A percentile compares a stretch with the other conserved stretches of the same genome.
These are phyloP conservation scores for Ophiostoma sp. DNA, from an alignment of 2,329 filamentous ascomycete species.

Conservation along the genomic window DNA sequence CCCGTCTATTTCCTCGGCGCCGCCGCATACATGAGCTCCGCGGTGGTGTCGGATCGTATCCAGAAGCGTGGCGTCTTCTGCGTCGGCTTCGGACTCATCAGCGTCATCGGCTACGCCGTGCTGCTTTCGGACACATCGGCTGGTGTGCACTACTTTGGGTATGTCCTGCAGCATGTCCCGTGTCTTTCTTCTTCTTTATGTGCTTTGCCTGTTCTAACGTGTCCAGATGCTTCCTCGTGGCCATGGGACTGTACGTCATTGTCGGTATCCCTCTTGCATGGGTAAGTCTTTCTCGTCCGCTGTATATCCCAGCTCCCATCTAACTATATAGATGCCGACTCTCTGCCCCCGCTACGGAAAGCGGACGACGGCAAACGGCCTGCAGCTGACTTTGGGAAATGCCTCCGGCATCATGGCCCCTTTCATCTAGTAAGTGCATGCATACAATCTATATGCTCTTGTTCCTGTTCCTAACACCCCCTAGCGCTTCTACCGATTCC, in stretches of 20 bases:
- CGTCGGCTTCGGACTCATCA: conserved; percentile 4
- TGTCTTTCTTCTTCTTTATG: background rate
- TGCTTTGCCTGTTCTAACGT: background rate
- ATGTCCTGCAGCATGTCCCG: background rate
- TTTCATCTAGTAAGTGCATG: background rate
- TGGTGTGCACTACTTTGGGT: conserved; percentile 15
- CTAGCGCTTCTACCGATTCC: background rate
- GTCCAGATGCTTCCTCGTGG: conserved; percentile 5
- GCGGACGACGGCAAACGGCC: conserved; percentile 7
- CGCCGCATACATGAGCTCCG: conserved; percentile 29
- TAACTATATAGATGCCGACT: background rate
- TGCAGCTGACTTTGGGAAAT: conserved; percentile 9
- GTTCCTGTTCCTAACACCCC: no score
- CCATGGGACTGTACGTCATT: conserved; percentile 6
- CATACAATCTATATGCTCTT: no score
- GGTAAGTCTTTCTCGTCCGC: background rate
- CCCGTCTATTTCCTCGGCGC: conserved; percentile 33
- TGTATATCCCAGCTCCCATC: background rate
- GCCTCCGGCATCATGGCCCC: conserved; percentile 10
- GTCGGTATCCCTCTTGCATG: conserved; percentile 8
- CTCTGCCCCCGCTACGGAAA: conserved; percentile 10
- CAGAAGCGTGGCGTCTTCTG: conserved; percentile 25
- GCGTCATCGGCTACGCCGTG: conserved; percentile 21
- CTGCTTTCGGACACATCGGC: conserved; percentile 7
- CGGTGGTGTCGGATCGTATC: conserved; percentile 37